Evolutionary conservation across 495 filamentous ascomycete genomes (phyloP).

Genomic region (Penicillium alfredii): DNA sequence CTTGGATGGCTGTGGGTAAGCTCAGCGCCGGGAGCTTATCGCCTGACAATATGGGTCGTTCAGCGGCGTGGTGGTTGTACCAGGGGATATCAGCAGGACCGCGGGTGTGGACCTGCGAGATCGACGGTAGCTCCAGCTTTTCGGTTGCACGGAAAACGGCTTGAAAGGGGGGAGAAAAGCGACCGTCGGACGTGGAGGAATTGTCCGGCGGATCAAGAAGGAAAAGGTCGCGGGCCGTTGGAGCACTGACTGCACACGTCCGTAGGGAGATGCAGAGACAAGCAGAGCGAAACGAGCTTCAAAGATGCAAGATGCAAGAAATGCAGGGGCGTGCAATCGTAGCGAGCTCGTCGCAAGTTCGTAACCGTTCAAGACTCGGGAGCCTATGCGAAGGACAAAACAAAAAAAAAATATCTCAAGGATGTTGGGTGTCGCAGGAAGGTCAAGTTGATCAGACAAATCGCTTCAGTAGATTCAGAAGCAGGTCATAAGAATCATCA

Average conservation of each 20-base stretch:
- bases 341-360: constrained; percentile 31
- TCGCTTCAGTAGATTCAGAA: constrained; percentile 27
- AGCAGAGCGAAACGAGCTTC: background rate
- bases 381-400: too few species aligned
- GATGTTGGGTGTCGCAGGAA: constrained; percentile 17
- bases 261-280: background rate
- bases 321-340: constrained; percentile 35
- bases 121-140: constrained; percentile 98
- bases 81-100: constrained; percentile 73
- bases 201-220: constrained; percentile 25
- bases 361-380: constrained; percentile 28
- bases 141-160: constrained; percentile 57
- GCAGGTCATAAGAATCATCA: constrained; percentile 51
- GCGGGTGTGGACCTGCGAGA: constrained; percentile 86
- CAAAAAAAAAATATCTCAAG: constrained; percentile 15
- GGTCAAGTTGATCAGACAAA: constrained; percentile 26
- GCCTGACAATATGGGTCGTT: constrained; percentile 62
- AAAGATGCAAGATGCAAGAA: constrained; percentile 28
- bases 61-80: constrained; percentile 66
- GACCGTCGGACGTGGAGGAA: constrained; percentile 23
- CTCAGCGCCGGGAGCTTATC: constrained; percentile 76
- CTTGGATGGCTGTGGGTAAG: constrained; percentile 57
- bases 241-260: constrained; percentile 13
- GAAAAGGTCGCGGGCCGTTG: constrained; percentile 7
- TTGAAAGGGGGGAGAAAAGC: constrained; percentile 27